Base-by-base conservation (phyloP, 148 eudicot species). In the Oxyria digyna region DNA sequence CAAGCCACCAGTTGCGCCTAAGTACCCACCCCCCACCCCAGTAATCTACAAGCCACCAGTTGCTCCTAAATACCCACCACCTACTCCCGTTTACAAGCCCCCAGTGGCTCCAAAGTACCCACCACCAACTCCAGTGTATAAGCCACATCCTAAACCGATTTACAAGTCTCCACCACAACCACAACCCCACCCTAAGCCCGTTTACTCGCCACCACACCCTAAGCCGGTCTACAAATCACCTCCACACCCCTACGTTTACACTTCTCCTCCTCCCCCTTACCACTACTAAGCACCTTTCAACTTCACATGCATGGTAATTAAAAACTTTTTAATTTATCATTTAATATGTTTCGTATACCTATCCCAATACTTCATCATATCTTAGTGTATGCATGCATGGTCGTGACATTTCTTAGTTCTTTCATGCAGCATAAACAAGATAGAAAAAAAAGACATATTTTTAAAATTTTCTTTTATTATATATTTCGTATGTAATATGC, bases 251-350 rank as follows among this genome's bases (percentile, higher is more conserved):
- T 74, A 75, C 74, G n/a, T 26, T 3, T 50, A 69, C 11, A 24
- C 62, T 69, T 69, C 72, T 40, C 72, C 78, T 37, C 78, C 78
- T 45, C 78, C 78, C 8, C 78, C 78, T 50, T 38, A 46, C 46
- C 73, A 74, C 69, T 52, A 55, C 70, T 75, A 46, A 70, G 29
- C 49, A 69, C 42, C 69, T 29, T 24, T 21, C 0, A 24, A 46
- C 2, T 8, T 52, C 62, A 52, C 62, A 52, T 49, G 57, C 23
- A 33, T 38, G 41, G 41, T 38, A 38, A 38, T 7, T 52, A 52
- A 52, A 8, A 24, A 23, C 62, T 20, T 24, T 11, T 11, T 9
- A 52, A 24, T 52, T 52, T 21, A 1, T 23, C 10, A 10, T 8
- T 23, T 42, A 3, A 0, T 45, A 2, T 23, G 15, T 52, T 21